Evolutionary conservation across 352 stramenopile species (phyloP).

Genomic region (Phytophthora macrochlamydospora): DNA sequence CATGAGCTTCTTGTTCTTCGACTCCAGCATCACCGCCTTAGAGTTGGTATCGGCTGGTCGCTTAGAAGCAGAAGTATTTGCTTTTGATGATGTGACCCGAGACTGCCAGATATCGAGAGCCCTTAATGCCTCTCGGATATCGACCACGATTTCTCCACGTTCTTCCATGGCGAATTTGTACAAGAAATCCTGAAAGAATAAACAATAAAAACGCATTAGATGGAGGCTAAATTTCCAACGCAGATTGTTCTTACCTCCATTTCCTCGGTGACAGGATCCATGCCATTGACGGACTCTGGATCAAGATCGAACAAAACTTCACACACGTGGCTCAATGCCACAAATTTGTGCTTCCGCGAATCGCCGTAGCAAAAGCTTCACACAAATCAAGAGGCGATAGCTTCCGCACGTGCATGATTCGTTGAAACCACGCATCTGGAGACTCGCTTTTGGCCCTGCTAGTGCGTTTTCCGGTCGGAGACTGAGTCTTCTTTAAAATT

Average conservation of each 20-base stretch:
- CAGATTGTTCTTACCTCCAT: slow-evolving; percentile 51
- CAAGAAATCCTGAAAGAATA: slow-evolving; percentile 41
- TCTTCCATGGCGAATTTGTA: slow-evolving; percentile 53
- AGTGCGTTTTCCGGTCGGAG: background rate
- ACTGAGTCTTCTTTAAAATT: slow-evolving; percentile 26
- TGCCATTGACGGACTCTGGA: slow-evolving; percentile 16
- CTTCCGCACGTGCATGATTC: slow-evolving; percentile 44
- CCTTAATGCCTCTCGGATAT: slow-evolving; percentile 59
- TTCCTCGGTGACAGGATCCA: slow-evolving; percentile 50
- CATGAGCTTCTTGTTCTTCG: slow-evolving; percentile 54
- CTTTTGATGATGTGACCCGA: slow-evolving; percentile 4
- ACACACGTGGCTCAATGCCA: slow-evolving; percentile 56
- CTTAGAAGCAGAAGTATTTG: slow-evolving; percentile 6
- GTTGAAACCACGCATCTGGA: slow-evolving; percentile 60
- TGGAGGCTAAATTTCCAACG: background rate
- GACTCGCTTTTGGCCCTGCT: slow-evolving; percentile 23
- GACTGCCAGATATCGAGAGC: slow-evolving; percentile 65
- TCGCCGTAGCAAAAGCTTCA: slow-evolving; percentile 54
- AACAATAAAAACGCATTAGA: slow-evolving; percentile 7
- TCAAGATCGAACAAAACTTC: slow-evolving; percentile 66
- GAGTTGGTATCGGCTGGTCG: slow-evolving; percentile 13
- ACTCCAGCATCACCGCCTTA: slow-evolving; percentile 31
- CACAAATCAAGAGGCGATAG: slow-evolving; percentile 62
- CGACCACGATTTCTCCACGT: slow-evolving; percentile 46
- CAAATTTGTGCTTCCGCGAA: slow-evolving; percentile 35